phyloP scores from a whole-genome alignment of 768 basidiomycete genomes.

The Boletus reticulatus region DNA sequence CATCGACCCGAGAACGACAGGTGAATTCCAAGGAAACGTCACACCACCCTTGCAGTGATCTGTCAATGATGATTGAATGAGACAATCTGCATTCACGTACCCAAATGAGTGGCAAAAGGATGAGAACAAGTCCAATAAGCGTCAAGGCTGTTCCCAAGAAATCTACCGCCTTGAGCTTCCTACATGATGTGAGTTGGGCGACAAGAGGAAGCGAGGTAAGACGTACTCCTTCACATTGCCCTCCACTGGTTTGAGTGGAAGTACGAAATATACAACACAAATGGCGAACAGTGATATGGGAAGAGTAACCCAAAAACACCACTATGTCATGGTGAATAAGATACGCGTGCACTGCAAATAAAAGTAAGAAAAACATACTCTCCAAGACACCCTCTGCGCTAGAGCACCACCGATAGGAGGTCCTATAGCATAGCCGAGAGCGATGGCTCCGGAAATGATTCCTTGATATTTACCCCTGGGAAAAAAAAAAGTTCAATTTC shows the following conservation, averaged over 20 bases:
- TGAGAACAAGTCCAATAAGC: constrained; percentile 55
- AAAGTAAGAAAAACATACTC: constrained; percentile 37
- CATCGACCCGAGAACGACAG: constrained; percentile 59
- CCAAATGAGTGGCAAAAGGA: constrained; percentile 75
- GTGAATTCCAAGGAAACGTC: constrained; percentile 69
- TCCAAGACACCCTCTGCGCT: constrained; percentile 61
- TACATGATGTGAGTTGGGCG: constrained; percentile 19
- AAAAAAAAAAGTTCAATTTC: neutral
- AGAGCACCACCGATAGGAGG: constrained; percentile 68
- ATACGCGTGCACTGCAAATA: neutral
- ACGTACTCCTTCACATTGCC: constrained; percentile 54
- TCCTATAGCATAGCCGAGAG: constrained; percentile 60
- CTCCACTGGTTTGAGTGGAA: constrained; percentile 67
- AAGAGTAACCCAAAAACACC: constrained; percentile 76
- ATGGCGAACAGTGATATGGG: constrained; percentile 56
- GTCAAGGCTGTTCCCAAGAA: constrained; percentile 60
- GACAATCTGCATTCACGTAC: constrained; percentile 31
- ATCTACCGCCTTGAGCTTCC: constrained; percentile 65
- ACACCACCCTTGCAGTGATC: constrained; percentile 54
- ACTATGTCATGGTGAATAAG: constrained; percentile 33
- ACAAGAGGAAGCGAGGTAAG: neutral
- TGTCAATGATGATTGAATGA: neutral
- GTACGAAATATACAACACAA: constrained; percentile 53
- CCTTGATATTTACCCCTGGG: constrained; percentile 74
- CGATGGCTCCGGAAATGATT: constrained; percentile 57